A percentile compares a stretch with the other conserved stretches of the same genome.
Conservation (phyloP, 345 rosid species). For the Citrus inodora region DNA sequence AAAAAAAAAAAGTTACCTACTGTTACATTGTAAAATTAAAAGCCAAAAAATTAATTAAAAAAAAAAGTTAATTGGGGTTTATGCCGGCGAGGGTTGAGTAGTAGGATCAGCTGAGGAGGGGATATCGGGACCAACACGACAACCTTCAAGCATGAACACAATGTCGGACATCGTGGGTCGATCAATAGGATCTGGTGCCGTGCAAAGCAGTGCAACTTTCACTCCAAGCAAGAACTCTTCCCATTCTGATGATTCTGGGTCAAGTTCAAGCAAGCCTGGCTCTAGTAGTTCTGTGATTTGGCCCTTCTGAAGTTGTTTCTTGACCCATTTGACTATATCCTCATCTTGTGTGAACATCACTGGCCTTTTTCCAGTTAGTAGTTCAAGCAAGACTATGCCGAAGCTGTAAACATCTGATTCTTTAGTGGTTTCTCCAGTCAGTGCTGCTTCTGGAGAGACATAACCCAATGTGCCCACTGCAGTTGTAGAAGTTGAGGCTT, state of each 20-base stretch:
- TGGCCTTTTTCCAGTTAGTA: conserved; percentile 84
- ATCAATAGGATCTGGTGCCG: conserved; percentile 82
- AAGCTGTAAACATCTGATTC: conserved; percentile 91
- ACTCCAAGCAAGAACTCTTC: conserved; percentile 92
- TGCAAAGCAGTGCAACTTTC: conserved; percentile 90
- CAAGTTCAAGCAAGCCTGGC: conserved; percentile 88
- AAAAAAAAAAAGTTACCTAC: background rate
- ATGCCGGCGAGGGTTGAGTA: conserved; percentile 78
- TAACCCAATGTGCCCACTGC: conserved; percentile 75
- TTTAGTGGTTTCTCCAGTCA: conserved; percentile 56
- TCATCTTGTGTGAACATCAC: conserved; percentile 94
- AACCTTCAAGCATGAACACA: conserved; percentile 98
- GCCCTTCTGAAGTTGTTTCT: conserved; percentile 85
- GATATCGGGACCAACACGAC: conserved; percentile 83
- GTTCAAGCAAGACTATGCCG: conserved; percentile 85
- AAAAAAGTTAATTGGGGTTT: conserved; percentile 8
- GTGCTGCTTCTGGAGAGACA: conserved; percentile 68
- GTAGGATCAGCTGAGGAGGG: conserved; percentile 86
- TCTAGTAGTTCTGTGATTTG: conserved; percentile 81
- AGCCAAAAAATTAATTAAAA: background rate
- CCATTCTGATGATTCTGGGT: conserved; percentile 98
- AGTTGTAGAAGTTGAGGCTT: conserved; percentile 55
- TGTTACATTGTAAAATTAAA: conserved; percentile 14
- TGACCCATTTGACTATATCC: conserved; percentile 97
- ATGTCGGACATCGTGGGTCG: conserved; percentile 85